Percentiles rank a stretch among this genome's conserved stretches.
These are phyloP conservation scores for Mantamonas sphyraenae DNA, from an alignment of 78 protist genomes.

Conservation along the genomic window DNA sequence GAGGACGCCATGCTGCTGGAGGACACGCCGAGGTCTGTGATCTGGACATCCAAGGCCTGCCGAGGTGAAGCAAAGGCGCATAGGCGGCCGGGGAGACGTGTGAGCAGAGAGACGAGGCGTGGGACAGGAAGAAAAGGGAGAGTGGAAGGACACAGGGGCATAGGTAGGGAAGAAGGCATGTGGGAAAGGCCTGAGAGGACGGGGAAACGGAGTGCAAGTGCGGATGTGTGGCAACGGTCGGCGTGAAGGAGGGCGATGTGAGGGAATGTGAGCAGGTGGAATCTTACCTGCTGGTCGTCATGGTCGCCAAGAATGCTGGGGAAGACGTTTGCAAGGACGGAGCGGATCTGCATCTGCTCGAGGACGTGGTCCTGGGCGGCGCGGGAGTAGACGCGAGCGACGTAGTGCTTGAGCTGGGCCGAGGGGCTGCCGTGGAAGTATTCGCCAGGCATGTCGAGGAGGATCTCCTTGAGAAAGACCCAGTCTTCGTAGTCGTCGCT, in stretches of 20 bases:
- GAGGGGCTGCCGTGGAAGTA: not conserved
- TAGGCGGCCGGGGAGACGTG: not conserved
- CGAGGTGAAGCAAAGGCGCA: not conserved
- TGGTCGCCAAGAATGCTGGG: not conserved
- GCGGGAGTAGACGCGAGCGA: not conserved
- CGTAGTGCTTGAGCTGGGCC: not conserved
- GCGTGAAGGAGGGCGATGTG: not conserved
- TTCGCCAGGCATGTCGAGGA: not conserved
- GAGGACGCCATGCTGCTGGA: too few species aligned
- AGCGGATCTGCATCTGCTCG: not conserved
- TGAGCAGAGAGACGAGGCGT: not conserved
- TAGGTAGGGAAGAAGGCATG: not conserved
- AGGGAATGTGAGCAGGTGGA: not conserved
- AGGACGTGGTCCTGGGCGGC: not conserved
- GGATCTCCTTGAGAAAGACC: too few species aligned
- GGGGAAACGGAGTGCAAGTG: not conserved
- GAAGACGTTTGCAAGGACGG: not conserved
- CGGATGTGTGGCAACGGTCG: not conserved
- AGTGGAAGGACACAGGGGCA: not conserved
- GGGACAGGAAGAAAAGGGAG: not conserved
- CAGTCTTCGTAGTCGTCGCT: too few species aligned
- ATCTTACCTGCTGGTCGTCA: too few species aligned
- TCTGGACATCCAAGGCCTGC: too few species aligned
- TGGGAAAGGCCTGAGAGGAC: not conserved
- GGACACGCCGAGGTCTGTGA: too few species aligned